Evolutionary conservation across 2,329 filamentous ascomycete genomes (phyloP), one percentile per base, ranked within the genome.

Genomic region (Fusarium mundagurra): DNA sequence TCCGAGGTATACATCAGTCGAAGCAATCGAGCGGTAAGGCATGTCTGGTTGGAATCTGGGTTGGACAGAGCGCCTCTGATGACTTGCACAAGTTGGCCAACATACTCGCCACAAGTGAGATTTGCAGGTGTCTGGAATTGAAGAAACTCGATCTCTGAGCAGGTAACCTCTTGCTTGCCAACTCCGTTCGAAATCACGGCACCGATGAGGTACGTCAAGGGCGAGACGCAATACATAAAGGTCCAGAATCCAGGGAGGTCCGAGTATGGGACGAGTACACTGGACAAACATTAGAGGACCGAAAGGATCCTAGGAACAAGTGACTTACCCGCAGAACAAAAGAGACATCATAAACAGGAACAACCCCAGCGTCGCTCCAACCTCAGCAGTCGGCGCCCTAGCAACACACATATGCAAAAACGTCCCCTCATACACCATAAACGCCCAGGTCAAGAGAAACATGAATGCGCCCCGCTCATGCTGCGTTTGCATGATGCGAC

Each of bases 171-270:
- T 53, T 36, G 31, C 6, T 43, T 69, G 0, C 43, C 66, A 1
- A 54, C 84, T 0, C 64, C 51, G 1, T 66, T 47, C 0, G 64
- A 66, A 93, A 90, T 22, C 88, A 91, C 16, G 86, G 86, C 69
- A 92, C 89, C 90, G 85, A 81, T 92, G 83, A 86, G 87, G 81
- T 92, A 92, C 0, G 89, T 92, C 69, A 92, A 88, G 0, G 90
- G 90, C 0, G 87, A 89, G 18, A 89, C 83, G 27, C 88, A 87
- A 80, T 92, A 92, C 91, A 93, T 92, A 81, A 92, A 93, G 67
- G 89, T 88, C 92, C 92, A 93, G 83, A 93, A 93, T 5, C 87
- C 85, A 0, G 91, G 91, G 2, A 93, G 84, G 1, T 84, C 83
- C 2, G 0, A 89, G 86, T 1, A 85, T 77, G 66, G 90, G 87